These are phyloP conservation scores for Cutaneotrichosporon sp. DNA, from an alignment of 1,284 basidiomycete species.

Conservation along the genomic window DNA sequence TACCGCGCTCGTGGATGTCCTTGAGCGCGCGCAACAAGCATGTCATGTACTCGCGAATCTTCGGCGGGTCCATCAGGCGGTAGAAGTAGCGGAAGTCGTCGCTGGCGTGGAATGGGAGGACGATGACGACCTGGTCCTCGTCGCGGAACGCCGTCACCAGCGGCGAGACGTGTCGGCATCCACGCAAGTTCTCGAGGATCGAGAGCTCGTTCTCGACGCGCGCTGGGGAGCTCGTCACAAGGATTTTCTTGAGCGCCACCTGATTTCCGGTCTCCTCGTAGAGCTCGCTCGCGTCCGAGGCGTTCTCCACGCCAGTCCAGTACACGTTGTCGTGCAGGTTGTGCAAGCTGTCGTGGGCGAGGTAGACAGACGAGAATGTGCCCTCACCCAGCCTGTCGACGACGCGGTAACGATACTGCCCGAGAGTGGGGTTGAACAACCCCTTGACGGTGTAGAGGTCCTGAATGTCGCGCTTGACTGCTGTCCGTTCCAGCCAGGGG, in stretches of 20 bases:
- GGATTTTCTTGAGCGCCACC: constrained; percentile 95
- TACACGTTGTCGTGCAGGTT: constrained; percentile 75
- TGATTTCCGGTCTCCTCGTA: constrained; percentile 56
- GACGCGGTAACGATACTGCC: constrained; percentile 65
- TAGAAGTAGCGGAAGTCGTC: constrained; percentile 76
- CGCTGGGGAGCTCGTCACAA: constrained; percentile 91
- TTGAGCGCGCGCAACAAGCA: constrained; percentile 88
- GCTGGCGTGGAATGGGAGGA: constrained; percentile 92
- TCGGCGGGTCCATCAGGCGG: constrained; percentile 47
- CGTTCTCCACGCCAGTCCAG: constrained; percentile 68
- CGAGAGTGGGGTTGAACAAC: constrained; percentile 14
- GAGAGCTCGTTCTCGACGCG: constrained; percentile 92
- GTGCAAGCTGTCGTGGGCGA: constrained; percentile 80
- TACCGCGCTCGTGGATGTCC: constrained; percentile 82
- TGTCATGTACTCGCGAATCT: constrained; percentile 82
- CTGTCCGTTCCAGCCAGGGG: constrained; percentile 67
- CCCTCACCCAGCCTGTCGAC: constrained; percentile 91
- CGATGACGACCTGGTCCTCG: constrained; percentile 87
- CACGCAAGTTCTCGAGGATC: constrained; percentile 78
- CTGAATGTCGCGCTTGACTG: constrained; percentile 74
- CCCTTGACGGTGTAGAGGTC: constrained; percentile 47
- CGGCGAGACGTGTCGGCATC: constrained; percentile 82
- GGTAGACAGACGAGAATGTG: constrained; percentile 98
- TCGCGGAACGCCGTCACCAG: constrained; percentile 92
- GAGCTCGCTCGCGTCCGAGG: constrained; percentile 14